Evolutionary conservation across 2,329 filamentous ascomycete genomes (phyloP), one percentile per base, ranked within the genome.

Genomic region (Alternaria novae-zelandiae): DNA sequence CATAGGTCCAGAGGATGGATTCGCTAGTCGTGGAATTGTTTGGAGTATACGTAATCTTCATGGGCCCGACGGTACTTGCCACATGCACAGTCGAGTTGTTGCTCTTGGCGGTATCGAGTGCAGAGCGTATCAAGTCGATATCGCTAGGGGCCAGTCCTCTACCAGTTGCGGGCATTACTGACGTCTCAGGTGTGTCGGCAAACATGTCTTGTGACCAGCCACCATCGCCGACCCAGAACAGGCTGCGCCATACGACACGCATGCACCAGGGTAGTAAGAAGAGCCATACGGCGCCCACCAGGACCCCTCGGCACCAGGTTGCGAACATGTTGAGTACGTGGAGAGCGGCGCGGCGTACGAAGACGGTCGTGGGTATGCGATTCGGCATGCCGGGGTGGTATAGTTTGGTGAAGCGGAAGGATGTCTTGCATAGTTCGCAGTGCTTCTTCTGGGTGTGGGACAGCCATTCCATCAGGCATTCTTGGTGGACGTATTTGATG

Each of bases 361-460:
- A 97, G 66, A 99, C 85, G 51, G 90, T 87, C 44, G 90, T 86
- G 0, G 96, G 96, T 13, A 99, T 86, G 12, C 88, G 89, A 66
- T 88, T 87, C 2, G 96, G 96, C 96, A 99, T 99, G 76, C 94
- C 88, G 5, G 94, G 93, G 65, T 94, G 90, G 83, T 99, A 99
- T 43, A 99, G 88, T 82, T 99, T 99, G 57, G 96, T 99, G 84
- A 99, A 99, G 64, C 94, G 92, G 78, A 98, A 99, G 0, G 94
- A 90, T 3, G 96, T 99, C 84, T 99, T 99, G 89, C 96, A 99
- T 36, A 99, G 89, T 83, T 99, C 96, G 85, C 96, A 99, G 84
- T 99, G 92, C 81, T 98, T 98, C 87, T 99, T 99, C 79, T 99
- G 94, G 2, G 96, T 98, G 81, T 99, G 96, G 54, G 94, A 95